These are phyloP conservation scores for Nemania bipapillata DNA, from an alignment of 2,329 filamentous ascomycete species.

Conservation along the genomic window DNA sequence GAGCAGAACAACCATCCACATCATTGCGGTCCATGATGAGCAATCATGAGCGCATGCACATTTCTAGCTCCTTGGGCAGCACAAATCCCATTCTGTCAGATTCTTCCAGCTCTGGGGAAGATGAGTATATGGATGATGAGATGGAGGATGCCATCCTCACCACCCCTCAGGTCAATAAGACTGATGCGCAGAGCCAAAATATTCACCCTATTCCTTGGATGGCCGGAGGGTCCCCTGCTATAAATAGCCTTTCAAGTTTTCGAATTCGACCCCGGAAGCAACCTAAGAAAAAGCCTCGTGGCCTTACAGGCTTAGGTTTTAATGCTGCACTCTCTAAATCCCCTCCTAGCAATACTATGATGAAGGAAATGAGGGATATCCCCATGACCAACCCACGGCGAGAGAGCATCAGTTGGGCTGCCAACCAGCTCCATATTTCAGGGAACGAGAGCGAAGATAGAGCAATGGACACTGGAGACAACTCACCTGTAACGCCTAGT, in stretches of 20 bases:
- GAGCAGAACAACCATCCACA: conserved; percentile 72
- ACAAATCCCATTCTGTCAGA: conserved; percentile 79
- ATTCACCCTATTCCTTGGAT: conserved; percentile 67
- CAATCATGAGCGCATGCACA: conserved; percentile 73
- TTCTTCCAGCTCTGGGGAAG: conserved; percentile 76
- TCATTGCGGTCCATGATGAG: conserved; percentile 78
- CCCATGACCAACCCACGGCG: conserved; percentile 68
- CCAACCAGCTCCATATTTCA: conserved; percentile 85
- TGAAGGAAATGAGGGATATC: conserved; percentile 54
- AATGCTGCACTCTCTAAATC: conserved; percentile 72
- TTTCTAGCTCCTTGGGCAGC: conserved; percentile 85
- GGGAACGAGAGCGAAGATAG: conserved; percentile 84
- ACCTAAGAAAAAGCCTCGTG: conserved; percentile 64
- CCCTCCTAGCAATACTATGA: conserved; percentile 66
- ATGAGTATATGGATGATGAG: conserved; percentile 76
- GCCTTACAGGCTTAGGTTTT: conserved; percentile 63
- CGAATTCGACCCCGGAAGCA: conserved; percentile 77
- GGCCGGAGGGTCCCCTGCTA: conserved; percentile 73
- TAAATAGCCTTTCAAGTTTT: conserved; percentile 84
- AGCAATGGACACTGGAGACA: conserved; percentile 60
- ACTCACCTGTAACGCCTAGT: conserved; percentile 57
- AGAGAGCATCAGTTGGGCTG: conserved; percentile 90
- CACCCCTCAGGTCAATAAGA: conserved; percentile 80
- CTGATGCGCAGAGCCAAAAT: conserved; percentile 58
- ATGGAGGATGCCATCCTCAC: conserved; percentile 83